Conservation (phyloP, 2,329 filamentous ascomycete species). For the Coniochaeta sp. region DNA sequence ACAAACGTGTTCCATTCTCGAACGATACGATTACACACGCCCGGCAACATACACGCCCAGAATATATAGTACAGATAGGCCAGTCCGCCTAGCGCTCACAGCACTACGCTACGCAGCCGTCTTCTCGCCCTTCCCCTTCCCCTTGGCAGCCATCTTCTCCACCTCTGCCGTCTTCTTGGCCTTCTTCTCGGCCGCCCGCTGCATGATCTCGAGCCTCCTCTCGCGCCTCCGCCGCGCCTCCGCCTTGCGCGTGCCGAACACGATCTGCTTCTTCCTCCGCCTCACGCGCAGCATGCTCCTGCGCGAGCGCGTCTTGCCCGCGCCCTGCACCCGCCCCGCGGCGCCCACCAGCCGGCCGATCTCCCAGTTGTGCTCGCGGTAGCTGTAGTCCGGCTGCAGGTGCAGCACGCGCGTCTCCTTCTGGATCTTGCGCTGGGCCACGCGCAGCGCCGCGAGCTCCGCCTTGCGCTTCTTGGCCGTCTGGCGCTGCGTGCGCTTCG, state of each 20-base stretch:
- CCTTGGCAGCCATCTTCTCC: slow-evolving; percentile 13
- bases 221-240: background rate
- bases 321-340: slow-evolving; percentile 13
- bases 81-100: background rate
- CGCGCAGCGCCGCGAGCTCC: slow-evolving; percentile 1
- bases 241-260: slow-evolving; percentile 5
- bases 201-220: slow-evolving; percentile 8
- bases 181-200: slow-evolving; percentile 14
- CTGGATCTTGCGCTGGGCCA: slow-evolving; percentile 9
- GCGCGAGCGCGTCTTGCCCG: slow-evolving; percentile 40
- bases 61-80: background rate
- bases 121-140: slow-evolving; percentile 14
- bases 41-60: background rate
- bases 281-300: slow-evolving; percentile 36
- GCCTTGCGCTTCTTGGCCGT: slow-evolving; percentile 5
- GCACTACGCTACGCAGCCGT: slow-evolving; percentile 6
- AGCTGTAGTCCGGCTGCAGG: slow-evolving; percentile 47
- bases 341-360: slow-evolving; percentile 44
- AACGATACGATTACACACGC: background rate
- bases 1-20: background rate
- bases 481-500: slow-evolving; percentile 3
- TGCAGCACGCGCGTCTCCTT: slow-evolving; percentile 37
- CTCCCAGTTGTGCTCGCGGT: slow-evolving; percentile 53
- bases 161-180: slow-evolving; percentile 14
- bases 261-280: slow-evolving; percentile 11